Percentiles rank a stretch among this genome's conserved stretches.
These are phyloP conservation scores for Coniella vitis DNA, from an alignment of 2,329 filamentous ascomycete species.

Conservation along the genomic window DNA sequence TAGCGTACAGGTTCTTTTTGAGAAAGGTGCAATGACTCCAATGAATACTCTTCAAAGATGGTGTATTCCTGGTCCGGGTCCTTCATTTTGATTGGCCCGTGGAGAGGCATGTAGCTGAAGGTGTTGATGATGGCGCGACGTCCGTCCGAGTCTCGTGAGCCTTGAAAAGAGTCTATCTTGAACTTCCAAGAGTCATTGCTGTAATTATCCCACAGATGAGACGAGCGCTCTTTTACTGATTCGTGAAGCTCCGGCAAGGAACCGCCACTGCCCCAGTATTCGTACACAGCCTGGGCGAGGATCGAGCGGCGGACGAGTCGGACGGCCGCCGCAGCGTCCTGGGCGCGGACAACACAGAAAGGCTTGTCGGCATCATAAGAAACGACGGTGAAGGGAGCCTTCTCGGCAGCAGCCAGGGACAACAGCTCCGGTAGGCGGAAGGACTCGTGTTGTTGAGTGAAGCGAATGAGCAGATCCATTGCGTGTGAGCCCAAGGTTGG, in stretches of 20 bases:
- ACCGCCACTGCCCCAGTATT: slow-evolving; percentile 74
- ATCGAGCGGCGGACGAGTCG: slow-evolving; percentile 70
- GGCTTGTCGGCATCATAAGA: slow-evolving; percentile 75
- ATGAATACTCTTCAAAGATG: slow-evolving; percentile 75
- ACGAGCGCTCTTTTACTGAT: slow-evolving; percentile 52
- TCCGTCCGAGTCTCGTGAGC: slow-evolving; percentile 55
- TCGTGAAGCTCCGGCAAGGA: slow-evolving; percentile 63
- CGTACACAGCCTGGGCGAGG: slow-evolving; percentile 75
- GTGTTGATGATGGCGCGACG: slow-evolving; percentile 74
- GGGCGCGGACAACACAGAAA: slow-evolving; percentile 70
- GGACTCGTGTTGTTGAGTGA: slow-evolving; percentile 84
- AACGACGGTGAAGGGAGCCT: slow-evolving; percentile 64
- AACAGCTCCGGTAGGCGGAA: slow-evolving; percentile 82
- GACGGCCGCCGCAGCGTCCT: slow-evolving; percentile 54
- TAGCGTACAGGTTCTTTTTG: slow-evolving; percentile 51
- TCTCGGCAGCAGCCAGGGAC: slow-evolving; percentile 65
- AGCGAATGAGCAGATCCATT: slow-evolving; percentile 81
- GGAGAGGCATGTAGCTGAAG: slow-evolving; percentile 71
- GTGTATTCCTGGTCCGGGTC: slow-evolving; percentile 68
- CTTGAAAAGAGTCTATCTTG: slow-evolving; percentile 73
- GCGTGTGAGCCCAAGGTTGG: background rate
- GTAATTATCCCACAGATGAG: slow-evolving; percentile 62
- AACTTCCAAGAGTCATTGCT: slow-evolving; percentile 69
- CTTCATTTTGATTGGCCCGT: slow-evolving; percentile 71
- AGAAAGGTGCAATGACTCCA: slow-evolving; percentile 40